A percentile compares a stretch with the other conserved stretches of the same genome.
Conservation (phyloP, 148 eudicot species). For the Cornus florida region DNA sequence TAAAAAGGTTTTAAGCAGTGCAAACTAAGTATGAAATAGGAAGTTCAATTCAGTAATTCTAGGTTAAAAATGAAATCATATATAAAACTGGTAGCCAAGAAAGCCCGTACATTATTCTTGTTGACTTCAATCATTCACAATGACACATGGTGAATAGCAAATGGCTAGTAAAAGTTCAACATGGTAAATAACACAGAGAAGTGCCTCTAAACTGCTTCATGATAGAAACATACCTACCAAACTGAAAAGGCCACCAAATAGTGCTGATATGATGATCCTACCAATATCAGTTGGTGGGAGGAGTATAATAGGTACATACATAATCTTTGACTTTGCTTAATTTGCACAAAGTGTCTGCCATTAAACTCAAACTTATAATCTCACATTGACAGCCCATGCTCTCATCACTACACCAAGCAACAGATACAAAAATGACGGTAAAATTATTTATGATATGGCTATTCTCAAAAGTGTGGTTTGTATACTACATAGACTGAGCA, state of each 20-base stretch:
- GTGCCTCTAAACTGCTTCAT: neutral
- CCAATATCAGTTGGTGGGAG: neutral
- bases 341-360: neutral
- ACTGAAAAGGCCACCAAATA: neutral
- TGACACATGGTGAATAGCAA: neutral
- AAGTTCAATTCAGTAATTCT: neutral
- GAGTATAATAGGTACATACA: neutral
- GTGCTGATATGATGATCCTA: neutral
- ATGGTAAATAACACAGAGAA: neutral
- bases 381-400: neutral
- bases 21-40: neutral
- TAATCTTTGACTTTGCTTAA: neutral
- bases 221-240: neutral
- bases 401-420: too few species aligned
- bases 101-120: neutral
- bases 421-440: too few species aligned
- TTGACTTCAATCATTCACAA: neutral
- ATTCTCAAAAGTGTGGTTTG: too few species aligned
- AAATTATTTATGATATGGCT: too few species aligned
- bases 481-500: too few species aligned
- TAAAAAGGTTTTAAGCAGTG: neutral
- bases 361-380: neutral
- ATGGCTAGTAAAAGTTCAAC: neutral
- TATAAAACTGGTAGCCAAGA: neutral
- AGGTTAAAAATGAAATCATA: neutral